Evolutionary conservation across 177 flowering plant species (phyloP).

Genomic region (Tripterygium wilfordii): DNA sequence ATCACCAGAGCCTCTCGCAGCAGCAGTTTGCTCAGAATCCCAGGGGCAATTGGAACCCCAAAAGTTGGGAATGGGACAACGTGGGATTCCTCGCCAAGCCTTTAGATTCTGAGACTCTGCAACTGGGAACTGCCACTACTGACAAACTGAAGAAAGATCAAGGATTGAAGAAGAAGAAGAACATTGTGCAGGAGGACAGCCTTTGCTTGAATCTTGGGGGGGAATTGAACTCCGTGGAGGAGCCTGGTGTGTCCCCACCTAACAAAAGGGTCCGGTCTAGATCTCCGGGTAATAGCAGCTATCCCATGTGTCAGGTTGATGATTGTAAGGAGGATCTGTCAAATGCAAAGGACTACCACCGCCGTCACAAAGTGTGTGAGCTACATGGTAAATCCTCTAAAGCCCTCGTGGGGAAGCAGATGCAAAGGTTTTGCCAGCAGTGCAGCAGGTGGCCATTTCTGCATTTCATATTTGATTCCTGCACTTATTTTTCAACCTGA

Average conservation of each 20-base stretch:
- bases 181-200: constrained; percentile 33
- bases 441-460: constrained; percentile 78
- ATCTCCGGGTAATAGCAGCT: constrained; percentile 52
- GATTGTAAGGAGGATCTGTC: constrained; percentile 71
- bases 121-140: constrained; percentile 13
- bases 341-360: constrained; percentile 80
- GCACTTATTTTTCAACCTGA: no score
- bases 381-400: constrained; percentile 71
- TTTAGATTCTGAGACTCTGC: constrained; percentile 24
- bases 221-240: constrained; percentile 25
- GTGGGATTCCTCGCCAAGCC: constrained; percentile 54
- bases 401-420: constrained; percentile 71
- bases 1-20: no score
- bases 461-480: no score
- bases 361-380: constrained; percentile 92
- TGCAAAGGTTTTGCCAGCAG: constrained; percentile 98
- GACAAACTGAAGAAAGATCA: constrained; percentile 4
- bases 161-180: constrained; percentile 5
- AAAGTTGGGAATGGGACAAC: constrained; percentile 76
- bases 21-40: constrained; percentile 19
- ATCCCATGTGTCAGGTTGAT: constrained; percentile 91
- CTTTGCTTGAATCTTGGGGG: constrained; percentile 69
- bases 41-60: constrained; percentile 54
- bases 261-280: constrained; percentile 78
- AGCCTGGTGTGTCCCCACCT: constrained; percentile 40